A percentile compares a stretch with the other conserved stretches of the same genome.
phyloP scores from a whole-genome alignment of 768 basidiomycete species.

The Phylloporus arenicola region DNA sequence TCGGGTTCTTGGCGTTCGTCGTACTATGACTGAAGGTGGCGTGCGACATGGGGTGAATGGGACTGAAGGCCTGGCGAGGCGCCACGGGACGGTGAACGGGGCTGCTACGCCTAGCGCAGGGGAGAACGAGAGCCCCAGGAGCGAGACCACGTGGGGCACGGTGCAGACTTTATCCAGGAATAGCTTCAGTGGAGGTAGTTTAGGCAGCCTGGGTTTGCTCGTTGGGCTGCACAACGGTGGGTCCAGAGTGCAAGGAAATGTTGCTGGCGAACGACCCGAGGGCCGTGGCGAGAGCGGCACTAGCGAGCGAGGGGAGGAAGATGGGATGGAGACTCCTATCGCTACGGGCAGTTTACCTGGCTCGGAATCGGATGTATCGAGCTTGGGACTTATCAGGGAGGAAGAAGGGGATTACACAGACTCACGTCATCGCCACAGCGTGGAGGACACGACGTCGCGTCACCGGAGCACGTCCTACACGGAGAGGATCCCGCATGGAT shows the following conservation, averaged over 20 bases:
- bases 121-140: conserved; percentile 27
- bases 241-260: conserved; percentile 21
- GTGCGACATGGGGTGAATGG: conserved; percentile 8
- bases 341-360: conserved; percentile 18
- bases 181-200: conserved; percentile 18
- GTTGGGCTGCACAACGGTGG: conserved; percentile 30
- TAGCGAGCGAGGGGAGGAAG: conserved; percentile 16
- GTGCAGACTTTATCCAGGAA: conserved; percentile 21
- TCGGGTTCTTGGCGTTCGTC: conserved; percentile 17
- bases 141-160: conserved; percentile 35
- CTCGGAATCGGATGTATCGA: conserved; percentile 16
- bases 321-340: conserved; percentile 18
- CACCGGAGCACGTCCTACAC: conserved; percentile 18
- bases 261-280: conserved; percentile 13
- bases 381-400: conserved; percentile 30
- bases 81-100: conserved; percentile 7
- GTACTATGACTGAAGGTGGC: conserved; percentile 15
- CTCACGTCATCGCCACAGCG: conserved; percentile 5
- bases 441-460: conserved; percentile 10
- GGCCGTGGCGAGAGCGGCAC: conserved; percentile 7
- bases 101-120: conserved; percentile 11
- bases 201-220: conserved; percentile 27
- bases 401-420: conserved; percentile 23
- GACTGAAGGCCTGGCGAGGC: conserved; percentile 1
- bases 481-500: conserved; percentile 11